Evolutionary conservation across 1,284 basidiomycete species (phyloP).

Genomic region (Paramarasmius palmivorus): DNA sequence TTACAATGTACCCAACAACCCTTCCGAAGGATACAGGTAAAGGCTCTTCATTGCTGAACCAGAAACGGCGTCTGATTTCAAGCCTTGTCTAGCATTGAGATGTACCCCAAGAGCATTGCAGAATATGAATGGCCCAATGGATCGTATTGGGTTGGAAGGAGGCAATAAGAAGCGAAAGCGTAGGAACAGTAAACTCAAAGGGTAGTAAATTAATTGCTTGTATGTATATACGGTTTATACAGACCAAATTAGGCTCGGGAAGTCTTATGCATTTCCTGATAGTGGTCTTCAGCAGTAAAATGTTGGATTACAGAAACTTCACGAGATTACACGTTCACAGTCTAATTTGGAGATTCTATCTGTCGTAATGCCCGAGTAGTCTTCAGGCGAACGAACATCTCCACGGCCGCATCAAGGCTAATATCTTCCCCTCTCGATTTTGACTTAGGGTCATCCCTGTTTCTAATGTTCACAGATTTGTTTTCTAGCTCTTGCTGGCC

Average conservation of each 20-base stretch:
- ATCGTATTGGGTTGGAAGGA: constrained; percentile 58
- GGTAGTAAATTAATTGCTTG: too few relatives aligned
- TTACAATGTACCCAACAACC: constrained; percentile 77
- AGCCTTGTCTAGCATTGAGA: constrained; percentile 62
- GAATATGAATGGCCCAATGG: constrained; percentile 79
- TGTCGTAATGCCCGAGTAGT: constrained; percentile 52
- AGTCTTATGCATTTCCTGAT: too few relatives aligned
- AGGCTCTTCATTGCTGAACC: constrained; percentile 20
- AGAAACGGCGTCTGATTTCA: neutral
- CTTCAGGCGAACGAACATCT: constrained; percentile 71
- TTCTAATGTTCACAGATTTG: constrained; percentile 91
- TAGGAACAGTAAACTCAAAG: too few relatives aligned
- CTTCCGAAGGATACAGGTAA: constrained; percentile 74
- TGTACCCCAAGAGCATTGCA: constrained; percentile 68
- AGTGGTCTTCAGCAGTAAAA: too few relatives aligned
- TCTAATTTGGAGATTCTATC: neutral
- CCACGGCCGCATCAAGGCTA: constrained; percentile 62
- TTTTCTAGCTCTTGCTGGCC: constrained; percentile 89
- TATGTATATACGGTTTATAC: too few relatives aligned
- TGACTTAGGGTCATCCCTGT: constrained; percentile 88
- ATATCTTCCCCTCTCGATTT: constrained; percentile 74
- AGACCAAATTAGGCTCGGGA: too few relatives aligned
- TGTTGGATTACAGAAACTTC: too few relatives aligned
- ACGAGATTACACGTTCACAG: too few relatives aligned
- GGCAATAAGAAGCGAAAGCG: constrained; percentile 15